phyloP scores from a whole-genome alignment of 768 basidiomycete species.

The Suillus luteus region DNA sequence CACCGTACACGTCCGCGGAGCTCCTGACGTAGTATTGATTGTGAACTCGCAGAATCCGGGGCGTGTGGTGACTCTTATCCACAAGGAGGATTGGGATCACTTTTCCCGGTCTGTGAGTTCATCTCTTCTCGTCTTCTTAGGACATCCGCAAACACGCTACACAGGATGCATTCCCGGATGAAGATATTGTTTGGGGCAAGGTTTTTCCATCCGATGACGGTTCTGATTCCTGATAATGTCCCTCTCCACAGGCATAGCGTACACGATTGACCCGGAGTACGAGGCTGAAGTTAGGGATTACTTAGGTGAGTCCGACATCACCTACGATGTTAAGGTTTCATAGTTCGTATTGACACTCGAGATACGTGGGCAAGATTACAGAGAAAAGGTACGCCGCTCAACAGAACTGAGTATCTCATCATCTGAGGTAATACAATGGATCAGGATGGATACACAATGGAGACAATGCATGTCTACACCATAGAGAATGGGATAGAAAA shows the following conservation, averaged over 20 bases:
- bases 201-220: neutral
- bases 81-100: slow-evolving; percentile 84
- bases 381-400: slow-evolving; percentile 67
- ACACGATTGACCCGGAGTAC: slow-evolving; percentile 80
- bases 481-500: slow-evolving; percentile 51
- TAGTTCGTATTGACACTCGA: neutral
- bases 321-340: neutral
- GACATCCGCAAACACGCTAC: neutral
- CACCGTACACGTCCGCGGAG: neutral
- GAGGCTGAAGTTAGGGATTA: slow-evolving; percentile 80
- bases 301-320: slow-evolving; percentile 55
- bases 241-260: slow-evolving; percentile 64
- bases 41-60: slow-evolving; percentile 64
- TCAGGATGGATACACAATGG: slow-evolving; percentile 90
- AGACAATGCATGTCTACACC: slow-evolving; percentile 73
- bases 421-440: neutral
- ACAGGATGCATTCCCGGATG: slow-evolving; percentile 35
- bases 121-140: neutral
- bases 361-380: slow-evolving; percentile 56
- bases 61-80: slow-evolving; percentile 86
- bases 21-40: neutral
- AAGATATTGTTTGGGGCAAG: slow-evolving; percentile 64
- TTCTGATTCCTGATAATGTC: neutral
- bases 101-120: slow-evolving; percentile 62
- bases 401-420: neutral